These are phyloP conservation scores for Fraxinus ornus DNA, from an alignment of 305 asterid species.

Conservation along the genomic window DNA sequence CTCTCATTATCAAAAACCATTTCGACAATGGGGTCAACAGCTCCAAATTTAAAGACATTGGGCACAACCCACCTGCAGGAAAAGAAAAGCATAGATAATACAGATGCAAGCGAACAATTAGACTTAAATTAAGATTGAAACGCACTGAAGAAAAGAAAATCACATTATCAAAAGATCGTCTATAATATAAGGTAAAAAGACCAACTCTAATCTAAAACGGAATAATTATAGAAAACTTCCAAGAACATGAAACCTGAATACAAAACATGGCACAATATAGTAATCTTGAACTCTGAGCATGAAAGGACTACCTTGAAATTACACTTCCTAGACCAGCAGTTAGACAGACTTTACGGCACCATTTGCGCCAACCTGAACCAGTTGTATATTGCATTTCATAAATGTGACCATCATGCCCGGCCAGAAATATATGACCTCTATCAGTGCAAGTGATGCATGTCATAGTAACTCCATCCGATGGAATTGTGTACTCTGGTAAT, in stretches of 20 bases:
- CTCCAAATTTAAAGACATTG: slow-evolving; percentile 90
- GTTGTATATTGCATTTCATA: slow-evolving; percentile 87
- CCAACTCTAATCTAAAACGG: neutral
- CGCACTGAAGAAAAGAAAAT: slow-evolving; percentile 4
- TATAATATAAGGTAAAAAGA: neutral
- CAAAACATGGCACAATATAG: neutral
- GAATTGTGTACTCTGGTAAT: slow-evolving; percentile 82
- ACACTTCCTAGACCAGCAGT: slow-evolving; percentile 88
- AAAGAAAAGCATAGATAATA: slow-evolving; percentile 13
- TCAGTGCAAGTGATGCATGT: slow-evolving; percentile 89
- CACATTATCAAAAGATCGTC: slow-evolving; percentile 1
- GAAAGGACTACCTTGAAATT: slow-evolving; percentile 70
- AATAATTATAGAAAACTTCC: slow-evolving; percentile 7
- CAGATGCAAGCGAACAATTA: slow-evolving; percentile 16
- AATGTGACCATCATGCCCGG: slow-evolving; percentile 97
- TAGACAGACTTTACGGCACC: slow-evolving; percentile 85
- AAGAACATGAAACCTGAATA: slow-evolving; percentile 13
- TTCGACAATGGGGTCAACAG: slow-evolving; percentile 89
- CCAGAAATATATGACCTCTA: slow-evolving; percentile 81
- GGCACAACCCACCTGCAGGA: slow-evolving; percentile 94
- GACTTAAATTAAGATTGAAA: slow-evolving; percentile 19
- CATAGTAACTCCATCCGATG: slow-evolving; percentile 97
- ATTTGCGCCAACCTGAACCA: slow-evolving; percentile 96
- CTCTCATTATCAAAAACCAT: slow-evolving; percentile 96
- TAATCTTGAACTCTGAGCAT: slow-evolving; percentile 17